Evolutionary conservation across 495 filamentous ascomycete genomes (phyloP).

Genomic region (Glutinoglossum americanum): DNA sequence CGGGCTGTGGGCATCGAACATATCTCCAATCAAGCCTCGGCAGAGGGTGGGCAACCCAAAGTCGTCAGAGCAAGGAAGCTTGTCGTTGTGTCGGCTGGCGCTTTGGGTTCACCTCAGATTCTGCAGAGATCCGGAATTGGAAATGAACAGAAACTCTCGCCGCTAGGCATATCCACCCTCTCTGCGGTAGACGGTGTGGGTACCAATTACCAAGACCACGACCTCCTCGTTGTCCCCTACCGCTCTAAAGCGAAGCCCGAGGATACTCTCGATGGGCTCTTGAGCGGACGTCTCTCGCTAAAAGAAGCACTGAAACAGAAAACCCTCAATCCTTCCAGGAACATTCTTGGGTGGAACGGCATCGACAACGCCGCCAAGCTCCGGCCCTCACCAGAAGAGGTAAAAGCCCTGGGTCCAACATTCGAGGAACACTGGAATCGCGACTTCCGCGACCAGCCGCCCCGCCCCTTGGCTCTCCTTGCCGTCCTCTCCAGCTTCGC

Average conservation of each 20-base stretch:
- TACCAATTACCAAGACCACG: conserved; percentile 27
- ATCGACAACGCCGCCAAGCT: conserved; percentile 12
- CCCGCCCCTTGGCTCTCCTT: conserved; percentile 11
- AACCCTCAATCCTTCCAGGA: neutral
- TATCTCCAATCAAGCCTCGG: neutral
- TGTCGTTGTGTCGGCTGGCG: neutral
- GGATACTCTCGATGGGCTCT: conserved; percentile 10
- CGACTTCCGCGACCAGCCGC: conserved; percentile 7
- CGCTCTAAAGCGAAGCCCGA: neutral
- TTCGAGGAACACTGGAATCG: conserved; percentile 10
- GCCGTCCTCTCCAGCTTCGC: neutral
- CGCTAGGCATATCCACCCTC: conserved; percentile 12
- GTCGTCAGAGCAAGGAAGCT: neutral
- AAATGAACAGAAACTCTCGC: conserved; percentile 3
- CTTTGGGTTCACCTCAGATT: neutral
- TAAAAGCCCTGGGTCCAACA: conserved; percentile 9
- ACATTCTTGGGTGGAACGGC: conserved; percentile 9
- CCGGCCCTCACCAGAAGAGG: conserved; percentile 9
- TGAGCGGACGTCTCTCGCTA: conserved; percentile 6
- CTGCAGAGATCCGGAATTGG: neutral
- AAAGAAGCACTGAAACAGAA: conserved; percentile 3
- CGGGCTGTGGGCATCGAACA: neutral
- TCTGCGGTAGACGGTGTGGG: conserved; percentile 27
- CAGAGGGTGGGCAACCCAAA: neutral
- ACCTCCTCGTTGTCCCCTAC: conserved; percentile 11